phyloP scores from a whole-genome alignment of 192 early-diverging fungal species.

The Dissophora globulifera region DNA sequence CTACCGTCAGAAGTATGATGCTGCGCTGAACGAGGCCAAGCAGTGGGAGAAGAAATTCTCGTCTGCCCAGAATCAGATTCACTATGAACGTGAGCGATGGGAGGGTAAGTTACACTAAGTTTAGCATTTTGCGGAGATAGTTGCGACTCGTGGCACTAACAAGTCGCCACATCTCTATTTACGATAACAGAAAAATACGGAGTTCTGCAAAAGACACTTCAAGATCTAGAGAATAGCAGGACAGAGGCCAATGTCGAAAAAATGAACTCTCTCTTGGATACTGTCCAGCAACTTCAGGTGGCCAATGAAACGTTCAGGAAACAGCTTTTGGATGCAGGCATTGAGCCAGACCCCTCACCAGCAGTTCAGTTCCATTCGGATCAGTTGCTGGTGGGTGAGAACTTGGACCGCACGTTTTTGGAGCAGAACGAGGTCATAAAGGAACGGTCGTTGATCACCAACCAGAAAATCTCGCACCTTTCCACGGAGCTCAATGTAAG shows the following conservation, averaged over 20 bases:
- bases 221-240: slow-evolving; percentile 22
- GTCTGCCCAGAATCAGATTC: slow-evolving; percentile 31
- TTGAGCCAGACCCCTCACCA: slow-evolving; percentile 42
- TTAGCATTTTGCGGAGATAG: no score
- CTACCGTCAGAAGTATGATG: slow-evolving; percentile 27
- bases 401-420: slow-evolving; percentile 35
- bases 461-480: slow-evolving; percentile 38
- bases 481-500: slow-evolving; percentile 44
- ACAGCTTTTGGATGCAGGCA: slow-evolving; percentile 34
- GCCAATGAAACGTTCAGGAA: slow-evolving; percentile 44
- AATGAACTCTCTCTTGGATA: slow-evolving; percentile 39
- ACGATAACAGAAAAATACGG: slow-evolving; percentile 34
- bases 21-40: slow-evolving; percentile 21
- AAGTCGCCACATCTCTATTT: no score
- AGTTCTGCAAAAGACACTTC: slow-evolving; percentile 9
- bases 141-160: no score
- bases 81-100: slow-evolving; percentile 47
- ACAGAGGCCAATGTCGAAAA: slow-evolving; percentile 44
- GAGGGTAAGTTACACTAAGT: slow-evolving; percentile 41
- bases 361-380: slow-evolving; percentile 25
- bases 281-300: slow-evolving; percentile 34
- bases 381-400: slow-evolving; percentile 27
- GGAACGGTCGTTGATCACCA: slow-evolving; percentile 29
- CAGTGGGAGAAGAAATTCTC: slow-evolving; percentile 50
- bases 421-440: slow-evolving; percentile 47